Conservation (phyloP, 257 asterid species). For the Ehretia macrophylla region DNA sequence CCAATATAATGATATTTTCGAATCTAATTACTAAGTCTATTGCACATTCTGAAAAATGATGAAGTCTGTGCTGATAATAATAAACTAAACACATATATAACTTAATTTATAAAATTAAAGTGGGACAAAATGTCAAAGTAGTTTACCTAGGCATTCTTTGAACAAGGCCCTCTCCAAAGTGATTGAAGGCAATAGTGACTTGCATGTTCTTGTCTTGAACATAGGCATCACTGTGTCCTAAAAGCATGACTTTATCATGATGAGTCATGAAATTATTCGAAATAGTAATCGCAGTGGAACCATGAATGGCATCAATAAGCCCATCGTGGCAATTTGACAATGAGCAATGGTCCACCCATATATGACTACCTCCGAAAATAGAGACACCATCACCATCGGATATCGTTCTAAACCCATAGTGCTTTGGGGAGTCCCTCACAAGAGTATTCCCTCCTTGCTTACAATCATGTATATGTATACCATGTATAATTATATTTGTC, state of each 20-base stretch:
- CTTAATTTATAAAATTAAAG: too few species aligned
- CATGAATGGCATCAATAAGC: conserved; percentile 58
- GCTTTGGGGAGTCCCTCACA: conserved; percentile 60
- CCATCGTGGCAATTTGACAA: conserved; percentile 64
- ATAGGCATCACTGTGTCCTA: conserved; percentile 64
- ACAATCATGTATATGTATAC: conserved; percentile 69
- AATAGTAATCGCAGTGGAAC: conserved; percentile 65
- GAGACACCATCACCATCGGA: conserved; percentile 86
- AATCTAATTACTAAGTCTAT: too few species aligned
- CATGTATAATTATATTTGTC: conserved; percentile 73
- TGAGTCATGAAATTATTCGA: conserved; percentile 65
- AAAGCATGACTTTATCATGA: conserved; percentile 77
- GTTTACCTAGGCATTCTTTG: conserved; percentile 82
- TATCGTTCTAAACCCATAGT: conserved; percentile 64
- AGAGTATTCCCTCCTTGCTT: conserved; percentile 69
- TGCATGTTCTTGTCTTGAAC: conserved; percentile 64
- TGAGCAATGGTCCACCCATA: conserved; percentile 84
- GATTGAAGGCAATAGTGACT: conserved; percentile 70
- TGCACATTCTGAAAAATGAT: too few species aligned
- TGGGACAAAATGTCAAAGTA: too few species aligned
- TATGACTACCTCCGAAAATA: conserved; percentile 59
- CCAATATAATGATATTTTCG: too few species aligned
- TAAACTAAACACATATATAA: too few species aligned
- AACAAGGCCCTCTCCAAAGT: conserved; percentile 82
- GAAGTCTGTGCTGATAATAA: too few species aligned